phyloP scores from a whole-genome alignment of 495 filamentous ascomycete species.

The Mytilinidion resinicola region DNA sequence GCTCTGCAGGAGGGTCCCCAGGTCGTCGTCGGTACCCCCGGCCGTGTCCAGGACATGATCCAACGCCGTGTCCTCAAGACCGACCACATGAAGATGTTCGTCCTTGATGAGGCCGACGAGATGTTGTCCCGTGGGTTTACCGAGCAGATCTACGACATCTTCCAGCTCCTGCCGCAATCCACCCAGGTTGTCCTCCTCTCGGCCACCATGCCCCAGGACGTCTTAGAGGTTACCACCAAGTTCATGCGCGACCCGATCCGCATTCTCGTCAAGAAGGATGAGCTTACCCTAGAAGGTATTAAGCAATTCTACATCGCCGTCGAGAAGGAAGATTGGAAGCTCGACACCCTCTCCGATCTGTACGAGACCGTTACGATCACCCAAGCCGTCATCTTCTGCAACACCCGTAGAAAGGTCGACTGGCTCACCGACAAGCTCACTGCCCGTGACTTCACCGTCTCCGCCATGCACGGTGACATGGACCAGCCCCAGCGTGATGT shows the following conservation, averaged over 20 bases:
- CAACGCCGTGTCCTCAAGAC: slow-evolving; percentile 90
- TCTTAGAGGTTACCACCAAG: slow-evolving; percentile 98
- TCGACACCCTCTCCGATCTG: slow-evolving; percentile 95
- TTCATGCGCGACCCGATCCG: slow-evolving; percentile 99
- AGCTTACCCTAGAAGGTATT: slow-evolving; percentile 97
- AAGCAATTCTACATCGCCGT: slow-evolving; percentile 99
- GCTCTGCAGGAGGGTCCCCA: slow-evolving; percentile 93
- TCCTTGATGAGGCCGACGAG: slow-evolving; percentile 98
- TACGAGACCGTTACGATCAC: slow-evolving; percentile 99
- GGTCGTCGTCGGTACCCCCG: slow-evolving; percentile 93
- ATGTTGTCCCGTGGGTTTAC: slow-evolving; percentile 98
- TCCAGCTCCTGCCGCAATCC: slow-evolving; percentile 92
- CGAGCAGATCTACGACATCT: slow-evolving; percentile 99
- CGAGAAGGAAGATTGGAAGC: slow-evolving; percentile 99
- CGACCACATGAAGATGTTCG: slow-evolving; percentile 97
- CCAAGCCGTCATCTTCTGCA: slow-evolving; percentile 99
- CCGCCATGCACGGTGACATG: slow-evolving; percentile 99
- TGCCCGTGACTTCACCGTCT: slow-evolving; percentile 96
- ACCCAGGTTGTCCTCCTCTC: slow-evolving; percentile 97
- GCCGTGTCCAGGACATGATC: slow-evolving; percentile 99
- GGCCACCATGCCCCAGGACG: slow-evolving; percentile 96
- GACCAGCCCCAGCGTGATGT: slow-evolving; percentile 92
- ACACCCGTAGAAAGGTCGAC: slow-evolving; percentile 99
- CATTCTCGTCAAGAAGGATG: slow-evolving; percentile 98
- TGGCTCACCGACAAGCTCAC: slow-evolving; percentile 99